Conservation (phyloP, 345 rosid species). For the Eutrema yunnanense region DNA sequence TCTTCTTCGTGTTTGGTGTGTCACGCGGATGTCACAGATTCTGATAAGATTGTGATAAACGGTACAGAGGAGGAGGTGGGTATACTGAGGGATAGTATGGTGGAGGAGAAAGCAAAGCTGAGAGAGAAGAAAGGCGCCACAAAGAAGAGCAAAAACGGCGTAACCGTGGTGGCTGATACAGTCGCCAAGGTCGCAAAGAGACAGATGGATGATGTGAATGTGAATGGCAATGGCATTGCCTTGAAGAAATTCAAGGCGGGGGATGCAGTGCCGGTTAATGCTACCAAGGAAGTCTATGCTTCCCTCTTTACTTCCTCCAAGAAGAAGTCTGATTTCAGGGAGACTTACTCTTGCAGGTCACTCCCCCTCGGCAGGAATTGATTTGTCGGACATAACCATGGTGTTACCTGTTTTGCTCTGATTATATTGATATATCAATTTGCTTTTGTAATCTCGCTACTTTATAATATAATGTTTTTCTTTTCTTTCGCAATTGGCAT, state of each 20-base stretch:
- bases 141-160: conserved; percentile 50
- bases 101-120: conserved; percentile 51
- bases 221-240: conserved; percentile 32
- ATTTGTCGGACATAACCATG: conserved; percentile 1
- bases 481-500: background rate
- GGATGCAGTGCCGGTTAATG: conserved; percentile 65
- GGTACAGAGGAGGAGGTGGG: conserved; percentile 81
- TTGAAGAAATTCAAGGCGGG: conserved; percentile 62
- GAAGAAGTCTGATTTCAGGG: conserved; percentile 65
- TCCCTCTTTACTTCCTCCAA: conserved; percentile 83
- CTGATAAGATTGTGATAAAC: conserved; percentile 71
- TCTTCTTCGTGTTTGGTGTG: conserved; percentile 85
- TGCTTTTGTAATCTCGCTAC: background rate
- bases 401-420: background rate
- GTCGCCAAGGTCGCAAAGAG: conserved; percentile 48
- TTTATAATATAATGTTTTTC: background rate
- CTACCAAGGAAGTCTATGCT: conserved; percentile 81
- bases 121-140: conserved; percentile 47
- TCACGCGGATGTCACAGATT: conserved; percentile 56
- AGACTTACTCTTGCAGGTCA: conserved; percentile 79
- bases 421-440: background rate
- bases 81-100: conserved; percentile 59
- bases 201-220: conserved; percentile 44
- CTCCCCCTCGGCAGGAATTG: conserved; percentile 84
- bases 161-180: conserved; percentile 7